These are phyloP conservation scores for Atkinsonella texensis DNA, from an alignment of 2,329 filamentous ascomycete species.

Conservation along the genomic window DNA sequence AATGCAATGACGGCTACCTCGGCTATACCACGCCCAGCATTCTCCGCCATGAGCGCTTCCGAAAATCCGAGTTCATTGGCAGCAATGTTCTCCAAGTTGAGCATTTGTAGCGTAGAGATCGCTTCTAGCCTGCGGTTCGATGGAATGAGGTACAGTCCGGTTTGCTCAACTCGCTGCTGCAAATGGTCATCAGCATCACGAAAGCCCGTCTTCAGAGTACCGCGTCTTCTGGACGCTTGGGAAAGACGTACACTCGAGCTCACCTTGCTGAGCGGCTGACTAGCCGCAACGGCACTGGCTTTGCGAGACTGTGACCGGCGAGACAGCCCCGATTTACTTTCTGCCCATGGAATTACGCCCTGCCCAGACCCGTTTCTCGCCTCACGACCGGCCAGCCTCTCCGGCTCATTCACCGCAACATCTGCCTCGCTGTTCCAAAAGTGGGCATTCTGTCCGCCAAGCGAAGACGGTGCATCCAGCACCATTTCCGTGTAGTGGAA, in stretches of 20 bases:
- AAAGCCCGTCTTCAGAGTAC: constrained; percentile 18
- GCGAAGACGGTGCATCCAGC: constrained; percentile 45
- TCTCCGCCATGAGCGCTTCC: constrained; percentile 86
- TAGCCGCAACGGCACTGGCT: constrained; percentile 31
- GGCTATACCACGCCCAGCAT: constrained; percentile 77
- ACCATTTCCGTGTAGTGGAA: constrained; percentile 88
- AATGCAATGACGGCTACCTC: constrained; percentile 66
- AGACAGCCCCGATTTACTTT: constrained; percentile 37
- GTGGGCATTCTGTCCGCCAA: constrained; percentile 31
- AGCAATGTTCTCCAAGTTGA: constrained; percentile 85
- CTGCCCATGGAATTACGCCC: constrained; percentile 28
- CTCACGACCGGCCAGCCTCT: constrained; percentile 37
- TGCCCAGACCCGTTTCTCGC: constrained; percentile 31
- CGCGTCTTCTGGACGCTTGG: constrained; percentile 18
- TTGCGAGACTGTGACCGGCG: constrained; percentile 46
- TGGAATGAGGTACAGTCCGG: constrained; percentile 41
- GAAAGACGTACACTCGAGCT: constrained; percentile 32
- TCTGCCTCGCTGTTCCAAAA: constrained; percentile 69
- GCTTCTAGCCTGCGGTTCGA: constrained; percentile 48
- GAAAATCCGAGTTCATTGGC: constrained; percentile 76
- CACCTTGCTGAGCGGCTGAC: constrained; percentile 32
- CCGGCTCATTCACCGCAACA: constrained; percentile 38
- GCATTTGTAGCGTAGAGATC: constrained; percentile 68
- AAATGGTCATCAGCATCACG: constrained; percentile 20
- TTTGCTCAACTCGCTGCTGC: constrained; percentile 24